Base-by-base conservation (phyloP, 2,329 filamentous ascomycete genomes). In the Zopfia rhizophila region DNA sequence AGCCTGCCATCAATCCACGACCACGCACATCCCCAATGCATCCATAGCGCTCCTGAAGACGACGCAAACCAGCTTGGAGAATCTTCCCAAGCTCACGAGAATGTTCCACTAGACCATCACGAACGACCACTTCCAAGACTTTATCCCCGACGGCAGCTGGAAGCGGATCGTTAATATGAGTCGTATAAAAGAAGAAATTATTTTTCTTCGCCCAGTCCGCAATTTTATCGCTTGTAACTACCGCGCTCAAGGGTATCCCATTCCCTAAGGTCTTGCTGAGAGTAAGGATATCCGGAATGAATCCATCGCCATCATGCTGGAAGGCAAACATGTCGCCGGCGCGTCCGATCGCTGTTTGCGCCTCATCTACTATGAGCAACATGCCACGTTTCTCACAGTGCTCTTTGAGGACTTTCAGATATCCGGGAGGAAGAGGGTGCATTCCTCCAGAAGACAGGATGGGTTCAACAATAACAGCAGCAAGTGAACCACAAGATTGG, bases 11-110 rank as follows among this genome's bases (percentile, higher is more conserved):
- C 7, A 86, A 69, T 0, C 83, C 83, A 0, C 82, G 74, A 0
- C 82, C 82, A 7, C 83, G 76, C 0, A 87, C 78, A 56, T 86
- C 82, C 1, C 84, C 84, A 38, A 87, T 82, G 63, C 82, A 87
- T 21, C 75, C 78, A 58, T 84, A 85, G n/a, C 76, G 74, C 14
- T 66, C 60, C 56, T 78, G 75, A 13, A 83, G 68, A 21, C 45
- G 63, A 17, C 66, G 66, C n/a, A 83, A 74, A 2, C 76, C 81
- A 0, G 60, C 68, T 45, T 77, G 77, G 3, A 86, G 67, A 16
- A 77, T 62, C 2, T 66, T 48, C 1, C 82, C 82, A 5, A 76
- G 69, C 19, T 65, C 58, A 5, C 69, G 61, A 4, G 82, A 76
- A 2, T 74, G 72, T 47, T 69, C 65, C 13, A 81, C 76, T 7